A percentile compares a stretch with the other conserved stretches of the same genome.
Conservation (phyloP, 2,329 filamentous ascomycete species). For the Sclerotinia nivalis region DNA sequence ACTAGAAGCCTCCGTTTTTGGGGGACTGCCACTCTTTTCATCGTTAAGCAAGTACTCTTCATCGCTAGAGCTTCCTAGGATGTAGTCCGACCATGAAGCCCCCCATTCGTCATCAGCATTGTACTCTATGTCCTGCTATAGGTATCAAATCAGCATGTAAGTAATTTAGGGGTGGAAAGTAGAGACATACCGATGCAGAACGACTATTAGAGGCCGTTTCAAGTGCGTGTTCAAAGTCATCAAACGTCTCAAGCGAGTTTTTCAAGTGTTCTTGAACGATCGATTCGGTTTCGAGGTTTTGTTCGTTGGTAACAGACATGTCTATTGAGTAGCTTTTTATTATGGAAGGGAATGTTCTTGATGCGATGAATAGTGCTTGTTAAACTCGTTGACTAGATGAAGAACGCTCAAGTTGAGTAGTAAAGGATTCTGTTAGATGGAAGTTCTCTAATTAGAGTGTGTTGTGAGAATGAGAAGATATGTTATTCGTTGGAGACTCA, state of each 20-base stretch:
- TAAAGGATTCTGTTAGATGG: not conserved
- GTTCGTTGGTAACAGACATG: not conserved
- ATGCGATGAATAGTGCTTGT: not conserved
- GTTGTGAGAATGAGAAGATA: not conserved
- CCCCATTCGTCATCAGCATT: not conserved
- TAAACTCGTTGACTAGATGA: no score
- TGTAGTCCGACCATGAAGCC: not conserved
- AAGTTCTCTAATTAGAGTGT: not conserved
- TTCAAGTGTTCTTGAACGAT: not conserved
- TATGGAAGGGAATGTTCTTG: fast-evolving
- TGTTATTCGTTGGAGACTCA: not conserved
- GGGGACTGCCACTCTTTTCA: not conserved
- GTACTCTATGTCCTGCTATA: not conserved
- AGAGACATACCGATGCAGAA: not conserved
- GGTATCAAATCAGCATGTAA: not conserved
- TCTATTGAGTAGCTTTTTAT: not conserved
- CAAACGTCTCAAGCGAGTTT: not conserved
- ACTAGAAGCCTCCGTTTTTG: no score
- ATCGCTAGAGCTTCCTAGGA: not conserved
- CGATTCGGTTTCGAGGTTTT: not conserved
- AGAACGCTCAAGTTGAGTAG: fast-evolving
- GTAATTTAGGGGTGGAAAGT: not conserved
- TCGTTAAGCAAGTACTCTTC: not conserved
- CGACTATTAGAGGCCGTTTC: not conserved
- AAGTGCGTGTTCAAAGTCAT: not conserved